These are phyloP conservation scores for Suillus sp. DNA, from an alignment of 768 basidiomycete genomes.

Conservation along the genomic window DNA sequence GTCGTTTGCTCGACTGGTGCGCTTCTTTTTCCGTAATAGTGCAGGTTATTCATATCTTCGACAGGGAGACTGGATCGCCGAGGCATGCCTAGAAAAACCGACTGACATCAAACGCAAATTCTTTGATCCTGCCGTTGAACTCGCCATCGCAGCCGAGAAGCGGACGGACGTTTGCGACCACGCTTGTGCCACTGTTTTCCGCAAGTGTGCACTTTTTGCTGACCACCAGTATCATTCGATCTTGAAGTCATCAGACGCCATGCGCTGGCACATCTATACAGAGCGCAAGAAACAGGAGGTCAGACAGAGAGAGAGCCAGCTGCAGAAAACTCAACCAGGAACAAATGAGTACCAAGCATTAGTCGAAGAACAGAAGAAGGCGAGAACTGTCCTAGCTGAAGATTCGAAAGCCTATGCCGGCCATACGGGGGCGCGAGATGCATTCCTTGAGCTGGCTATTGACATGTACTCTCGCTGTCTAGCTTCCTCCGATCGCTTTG, in stretches of 20 bases:
- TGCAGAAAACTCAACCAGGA: slow-evolving; percentile 26
- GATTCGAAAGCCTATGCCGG: slow-evolving; percentile 51
- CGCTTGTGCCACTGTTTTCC: slow-evolving; percentile 63
- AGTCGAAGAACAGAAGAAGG: slow-evolving; percentile 41
- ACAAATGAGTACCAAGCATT: slow-evolving; percentile 32
- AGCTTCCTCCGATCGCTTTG: slow-evolving; percentile 64
- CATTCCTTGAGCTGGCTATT: slow-evolving; percentile 75
- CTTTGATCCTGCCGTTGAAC: slow-evolving; percentile 63
- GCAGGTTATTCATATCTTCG: slow-evolving; percentile 6
- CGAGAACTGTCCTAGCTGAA: slow-evolving; percentile 50
- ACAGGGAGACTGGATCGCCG: slow-evolving; percentile 89
- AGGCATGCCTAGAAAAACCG: slow-evolving; percentile 82
- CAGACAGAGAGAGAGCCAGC: slow-evolving; percentile 45
- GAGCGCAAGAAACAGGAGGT: slow-evolving; percentile 76
- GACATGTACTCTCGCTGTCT: slow-evolving; percentile 86
- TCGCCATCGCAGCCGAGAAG: slow-evolving; percentile 32
- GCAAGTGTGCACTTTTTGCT: slow-evolving; percentile 86
- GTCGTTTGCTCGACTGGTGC: slow-evolving; percentile 66
- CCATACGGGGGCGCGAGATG: slow-evolving; percentile 46
- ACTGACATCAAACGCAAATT: slow-evolving; percentile 66
- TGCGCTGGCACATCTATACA: slow-evolving; percentile 69
- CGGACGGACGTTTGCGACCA: slow-evolving; percentile 20
- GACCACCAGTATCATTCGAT: slow-evolving; percentile 83
- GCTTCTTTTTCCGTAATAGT: slow-evolving; percentile 22
- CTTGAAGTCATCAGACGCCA: slow-evolving; percentile 65